Conservation (phyloP, 2,329 filamentous ascomycete genomes). For the Tolypocladium ovalisporum region DNA sequence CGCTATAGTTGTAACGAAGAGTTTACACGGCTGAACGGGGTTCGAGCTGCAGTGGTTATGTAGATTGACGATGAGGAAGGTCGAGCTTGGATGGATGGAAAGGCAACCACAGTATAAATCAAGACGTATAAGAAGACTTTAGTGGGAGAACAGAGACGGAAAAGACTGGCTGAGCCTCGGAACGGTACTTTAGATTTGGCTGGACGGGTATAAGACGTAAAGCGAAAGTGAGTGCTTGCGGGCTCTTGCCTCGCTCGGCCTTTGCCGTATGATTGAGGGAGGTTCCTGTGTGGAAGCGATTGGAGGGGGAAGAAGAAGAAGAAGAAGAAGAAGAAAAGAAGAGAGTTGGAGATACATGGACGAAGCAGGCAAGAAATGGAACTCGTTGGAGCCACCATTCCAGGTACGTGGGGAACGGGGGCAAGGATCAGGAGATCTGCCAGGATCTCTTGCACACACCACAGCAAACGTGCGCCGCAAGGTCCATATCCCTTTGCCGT, state of each 20-base stretch:
- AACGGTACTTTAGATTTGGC: neutral
- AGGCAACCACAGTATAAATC: neutral
- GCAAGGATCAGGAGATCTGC: neutral
- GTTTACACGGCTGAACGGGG: neutral
- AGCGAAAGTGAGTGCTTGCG: too few species aligned
- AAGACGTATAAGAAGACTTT: neutral
- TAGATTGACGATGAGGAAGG: neutral
- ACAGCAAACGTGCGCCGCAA: neutral
- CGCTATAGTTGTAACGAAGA: neutral
- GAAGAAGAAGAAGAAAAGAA: neutral
- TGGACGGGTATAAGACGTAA: too few species aligned
- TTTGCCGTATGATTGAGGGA: neutral
- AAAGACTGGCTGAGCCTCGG: neutral
- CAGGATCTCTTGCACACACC: neutral
- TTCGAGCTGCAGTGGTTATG: neutral
- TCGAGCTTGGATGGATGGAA: neutral
- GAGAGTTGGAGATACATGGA: neutral
- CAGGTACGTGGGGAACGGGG: neutral
- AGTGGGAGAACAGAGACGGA: neutral
- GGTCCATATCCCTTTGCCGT: neutral
- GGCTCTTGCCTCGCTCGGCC: neutral
- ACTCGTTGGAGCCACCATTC: neutral
- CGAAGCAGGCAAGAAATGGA: neutral
- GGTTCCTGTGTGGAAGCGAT: neutral
- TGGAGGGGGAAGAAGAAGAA: too few species aligned